Conservation (phyloP, 306 rosid genomes). For the Glycine latifolia region DNA sequence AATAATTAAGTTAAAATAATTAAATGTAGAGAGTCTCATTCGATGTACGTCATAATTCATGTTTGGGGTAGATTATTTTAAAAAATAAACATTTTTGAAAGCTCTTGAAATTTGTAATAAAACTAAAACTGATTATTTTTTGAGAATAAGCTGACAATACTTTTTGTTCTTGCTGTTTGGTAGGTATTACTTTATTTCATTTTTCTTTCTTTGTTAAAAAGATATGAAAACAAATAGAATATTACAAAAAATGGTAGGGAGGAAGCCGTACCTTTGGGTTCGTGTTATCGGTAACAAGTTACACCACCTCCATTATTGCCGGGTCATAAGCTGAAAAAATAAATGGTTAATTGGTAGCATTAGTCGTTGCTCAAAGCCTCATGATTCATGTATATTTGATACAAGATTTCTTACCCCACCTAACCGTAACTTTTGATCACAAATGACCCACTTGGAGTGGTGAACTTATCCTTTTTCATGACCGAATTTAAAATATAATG, state of each 20-base stretch:
- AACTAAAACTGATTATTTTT: no score
- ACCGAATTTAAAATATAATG: constrained; percentile 25
- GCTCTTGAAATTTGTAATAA: neutral
- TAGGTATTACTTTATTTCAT: neutral
- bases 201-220: neutral
- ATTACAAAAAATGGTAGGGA: neutral
- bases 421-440: constrained; percentile 54
- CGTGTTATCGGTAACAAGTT: neutral
- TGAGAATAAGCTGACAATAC: neutral
- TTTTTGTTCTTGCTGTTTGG: neutral
- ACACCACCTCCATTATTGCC: constrained; percentile 43
- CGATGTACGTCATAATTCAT: no score
- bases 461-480: constrained; percentile 52
- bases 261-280: constrained; percentile 9
- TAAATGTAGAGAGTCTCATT: no score
- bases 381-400: constrained; percentile 56
- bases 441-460: constrained; percentile 50
- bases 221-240: neutral
- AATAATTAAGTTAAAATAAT: no score
- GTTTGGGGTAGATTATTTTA: neutral
- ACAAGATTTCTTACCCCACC: constrained; percentile 57
- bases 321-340: constrained; percentile 46
- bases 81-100: neutral
- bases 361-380: constrained; percentile 31
- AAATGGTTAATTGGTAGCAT: constrained; percentile 44